Conservation (phyloP, 352 stramenopile genomes). For the Phytophthora lateralis region DNA sequence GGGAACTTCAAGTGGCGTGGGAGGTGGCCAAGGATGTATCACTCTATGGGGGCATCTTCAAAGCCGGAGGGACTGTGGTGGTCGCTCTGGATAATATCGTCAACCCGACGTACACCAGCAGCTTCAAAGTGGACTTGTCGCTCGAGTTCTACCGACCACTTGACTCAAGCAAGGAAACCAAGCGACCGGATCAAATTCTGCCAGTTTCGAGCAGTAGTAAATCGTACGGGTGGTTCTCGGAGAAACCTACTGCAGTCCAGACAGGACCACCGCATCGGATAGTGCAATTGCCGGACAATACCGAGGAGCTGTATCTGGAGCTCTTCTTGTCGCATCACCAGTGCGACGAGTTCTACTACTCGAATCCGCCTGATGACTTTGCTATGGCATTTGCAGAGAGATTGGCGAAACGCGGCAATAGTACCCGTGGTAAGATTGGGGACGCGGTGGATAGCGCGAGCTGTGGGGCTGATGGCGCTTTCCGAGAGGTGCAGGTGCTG, state of each 20-base stretch:
- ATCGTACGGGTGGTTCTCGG: conserved; percentile 70
- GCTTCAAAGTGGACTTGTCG: conserved; percentile 60
- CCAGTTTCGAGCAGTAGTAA: conserved; percentile 49
- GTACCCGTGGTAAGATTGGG: conserved; percentile 11
- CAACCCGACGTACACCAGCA: conserved; percentile 60
- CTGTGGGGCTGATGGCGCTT: conserved; percentile 44
- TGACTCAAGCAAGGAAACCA: conserved; percentile 19
- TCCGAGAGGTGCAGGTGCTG: conserved; percentile 74
- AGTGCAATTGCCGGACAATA: conserved; percentile 62
- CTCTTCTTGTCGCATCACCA: conserved; percentile 76
- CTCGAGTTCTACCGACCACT: conserved; percentile 62
- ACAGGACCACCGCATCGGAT: conserved; percentile 41
- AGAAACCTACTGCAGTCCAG: conserved; percentile 45
- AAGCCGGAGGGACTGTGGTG: conserved; percentile 53
- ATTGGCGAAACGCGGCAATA: conserved; percentile 35
- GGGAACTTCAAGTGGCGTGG: conserved; percentile 52
- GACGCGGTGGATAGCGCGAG: background rate
- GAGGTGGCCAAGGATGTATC: conserved; percentile 74
- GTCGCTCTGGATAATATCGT: conserved; percentile 75
- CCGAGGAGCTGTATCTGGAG: conserved; percentile 70
- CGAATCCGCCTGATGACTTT: conserved; percentile 51
- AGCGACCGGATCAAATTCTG: conserved; percentile 46
- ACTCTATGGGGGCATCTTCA: conserved; percentile 57
- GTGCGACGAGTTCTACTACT: conserved; percentile 82
- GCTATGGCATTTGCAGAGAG: conserved; percentile 20